A percentile compares a stretch with the other conserved stretches of the same genome.
These are phyloP conservation scores for Suillus hirtellus DNA, from an alignment of 768 basidiomycete genomes.

Conservation along the genomic window DNA sequence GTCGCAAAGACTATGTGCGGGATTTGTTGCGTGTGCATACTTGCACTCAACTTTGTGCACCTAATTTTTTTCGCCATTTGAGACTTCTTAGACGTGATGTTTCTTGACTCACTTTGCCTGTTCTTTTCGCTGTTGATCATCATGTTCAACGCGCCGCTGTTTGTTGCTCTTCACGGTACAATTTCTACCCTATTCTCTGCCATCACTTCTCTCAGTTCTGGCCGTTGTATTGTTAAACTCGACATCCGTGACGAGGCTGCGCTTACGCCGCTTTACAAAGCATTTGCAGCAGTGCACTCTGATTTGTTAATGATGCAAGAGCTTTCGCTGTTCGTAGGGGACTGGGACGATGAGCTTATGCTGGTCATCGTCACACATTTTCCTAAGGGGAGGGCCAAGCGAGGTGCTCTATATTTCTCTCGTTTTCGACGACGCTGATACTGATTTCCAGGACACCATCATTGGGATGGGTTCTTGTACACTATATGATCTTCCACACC, in stretches of 20 bases:
- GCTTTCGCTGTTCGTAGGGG: constrained; percentile 36
- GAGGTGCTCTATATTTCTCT: too few relatives aligned
- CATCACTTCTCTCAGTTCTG: constrained; percentile 25
- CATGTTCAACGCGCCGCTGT: too few relatives aligned
- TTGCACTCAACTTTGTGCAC: not conserved
- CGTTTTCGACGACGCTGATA: not conserved
- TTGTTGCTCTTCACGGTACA: too few relatives aligned
- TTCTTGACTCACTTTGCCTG: too few relatives aligned
- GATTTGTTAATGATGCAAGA: constrained; percentile 23
- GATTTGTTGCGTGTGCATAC: not conserved
- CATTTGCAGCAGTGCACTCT: constrained; percentile 14
- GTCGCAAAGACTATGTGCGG: not conserved
- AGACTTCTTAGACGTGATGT: too few relatives aligned
- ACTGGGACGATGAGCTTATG: constrained; percentile 49
- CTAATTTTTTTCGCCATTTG: too few relatives aligned
- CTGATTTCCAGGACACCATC: constrained; percentile 34
- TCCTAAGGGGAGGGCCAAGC: too few relatives aligned
- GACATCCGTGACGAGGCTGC: constrained; percentile 27
- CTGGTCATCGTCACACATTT: constrained; percentile 34
- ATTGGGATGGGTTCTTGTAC: constrained; percentile 46
- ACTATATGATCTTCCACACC: constrained; percentile 35
- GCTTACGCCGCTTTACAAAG: constrained; percentile 24
- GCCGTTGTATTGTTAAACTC: constrained; percentile 21
- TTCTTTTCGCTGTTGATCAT: too few relatives aligned
- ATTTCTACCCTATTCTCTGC: constrained; percentile 7